Base-by-base conservation (phyloP, 2,329 filamentous ascomycete genomes). In the Zalaria obscura region DNA sequence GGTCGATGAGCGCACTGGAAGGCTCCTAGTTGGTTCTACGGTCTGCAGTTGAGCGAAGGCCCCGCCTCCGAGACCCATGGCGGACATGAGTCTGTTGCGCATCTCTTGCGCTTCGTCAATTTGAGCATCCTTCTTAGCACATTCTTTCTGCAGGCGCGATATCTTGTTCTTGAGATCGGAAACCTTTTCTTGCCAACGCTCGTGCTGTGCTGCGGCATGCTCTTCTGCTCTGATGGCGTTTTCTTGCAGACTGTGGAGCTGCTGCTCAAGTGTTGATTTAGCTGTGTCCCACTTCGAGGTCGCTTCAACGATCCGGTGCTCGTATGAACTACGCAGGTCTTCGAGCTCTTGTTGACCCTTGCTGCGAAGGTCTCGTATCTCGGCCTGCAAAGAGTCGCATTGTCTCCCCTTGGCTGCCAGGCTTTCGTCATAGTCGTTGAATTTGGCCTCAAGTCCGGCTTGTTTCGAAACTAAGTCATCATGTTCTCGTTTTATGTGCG, bases 61-160 rank as follows among this genome's bases (percentile, higher is more conserved):
- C 31, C 35, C 34, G 9, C 39, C 36, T 26, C 38, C 45, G 18
- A 60, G 38, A 3, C 56, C 57, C 59, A 61, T 60, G 4, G 60
- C 56, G 6, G 53, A 53, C 51, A 62, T 57, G 27, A 64, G 48
- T 35, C 58, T 57, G 18, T 47, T 49, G 18, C 58, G 55, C 51
- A 64, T 57, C 4, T 56, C 55, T 42, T 61, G 55, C 5, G 60
- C 59, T 49, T 63, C 54, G 6, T 54, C 47, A 41, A 64, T 55
- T 32, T 63, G 56, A 27, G 51, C 49, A 35, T 61, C 57, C 39
- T 57, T 60, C 37, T 55, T 51, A 6, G 53, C 46, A 43, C 57
- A 58, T 34, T 58, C 56, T 11, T 49, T 45, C 8, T 51, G 48
- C 25, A 62, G 49, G 5, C 48, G 48, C 18, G 18, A 18, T 18